phyloP scores from a whole-genome alignment of 495 filamentous ascomycete genomes.

The Parmelia sp. region DNA sequence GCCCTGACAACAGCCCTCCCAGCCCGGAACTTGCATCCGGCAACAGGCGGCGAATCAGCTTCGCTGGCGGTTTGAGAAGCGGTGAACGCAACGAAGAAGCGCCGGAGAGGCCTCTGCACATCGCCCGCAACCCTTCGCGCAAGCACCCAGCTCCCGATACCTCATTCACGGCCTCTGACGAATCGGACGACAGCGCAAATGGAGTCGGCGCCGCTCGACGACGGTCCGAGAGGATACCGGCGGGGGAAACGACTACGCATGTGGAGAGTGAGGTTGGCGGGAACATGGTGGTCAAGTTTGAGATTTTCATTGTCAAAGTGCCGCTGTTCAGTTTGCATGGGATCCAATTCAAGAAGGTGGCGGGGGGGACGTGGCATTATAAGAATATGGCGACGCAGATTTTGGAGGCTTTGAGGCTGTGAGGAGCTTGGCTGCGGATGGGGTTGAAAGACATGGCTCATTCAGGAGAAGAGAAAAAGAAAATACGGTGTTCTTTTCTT shows the following conservation, averaged over 20 bases:
- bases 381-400: conserved; percentile 97
- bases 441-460: neutral
- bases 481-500: neutral
- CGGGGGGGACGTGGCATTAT: conserved; percentile 96
- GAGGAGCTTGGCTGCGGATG: conserved; percentile 17
- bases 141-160: conserved; percentile 51
- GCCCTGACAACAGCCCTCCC: conserved; percentile 50
- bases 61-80: conserved; percentile 58
- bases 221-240: conserved; percentile 38
- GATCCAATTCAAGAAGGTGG: conserved; percentile 96
- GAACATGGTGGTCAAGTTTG: conserved; percentile 77
- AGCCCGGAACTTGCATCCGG: conserved; percentile 49
- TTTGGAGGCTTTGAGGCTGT: conserved; percentile 78
- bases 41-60: conserved; percentile 75
- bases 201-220: conserved; percentile 11
- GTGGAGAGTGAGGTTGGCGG: conserved; percentile 80
- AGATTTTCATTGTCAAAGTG: conserved; percentile 97
- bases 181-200: conserved; percentile 51
- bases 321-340: conserved; percentile 88
- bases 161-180: conserved; percentile 74
- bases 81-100: conserved; percentile 56
- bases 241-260: conserved; percentile 77
- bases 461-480: neutral
- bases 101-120: conserved; percentile 40
- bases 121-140: conserved; percentile 35